Conservation (phyloP, 345 rosid species). For the Streptanthus diversifolius region DNA sequence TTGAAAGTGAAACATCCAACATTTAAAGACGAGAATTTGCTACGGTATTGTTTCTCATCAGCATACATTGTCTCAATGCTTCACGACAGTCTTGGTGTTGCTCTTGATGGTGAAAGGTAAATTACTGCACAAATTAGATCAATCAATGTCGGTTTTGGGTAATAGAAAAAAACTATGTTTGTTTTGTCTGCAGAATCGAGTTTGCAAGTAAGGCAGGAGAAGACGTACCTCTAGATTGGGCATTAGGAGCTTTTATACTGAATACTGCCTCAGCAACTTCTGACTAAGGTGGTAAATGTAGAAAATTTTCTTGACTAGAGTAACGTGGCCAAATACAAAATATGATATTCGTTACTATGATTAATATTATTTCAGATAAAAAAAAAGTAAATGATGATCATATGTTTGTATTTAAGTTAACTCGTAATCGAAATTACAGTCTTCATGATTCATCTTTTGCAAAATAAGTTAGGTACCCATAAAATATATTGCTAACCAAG, state of each 20-base stretch:
- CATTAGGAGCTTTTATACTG: constrained; percentile 85
- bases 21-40: constrained; percentile 56
- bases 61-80: constrained; percentile 86
- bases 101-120: constrained; percentile 62
- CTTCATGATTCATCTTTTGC: background rate
- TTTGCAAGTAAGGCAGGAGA: constrained; percentile 57
- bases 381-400: background rate
- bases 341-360: background rate
- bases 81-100: constrained; percentile 78
- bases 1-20: constrained; percentile 55
- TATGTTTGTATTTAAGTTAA: background rate
- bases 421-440: background rate
- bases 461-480: background rate
- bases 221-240: constrained; percentile 82
- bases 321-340: background rate
- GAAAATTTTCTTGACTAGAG: constrained; percentile 30
- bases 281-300: constrained; percentile 25
- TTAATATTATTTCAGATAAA: background rate
- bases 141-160: background rate
- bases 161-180: background rate
- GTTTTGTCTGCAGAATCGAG: constrained; percentile 44
- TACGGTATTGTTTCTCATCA: constrained; percentile 81
- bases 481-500: background rate
- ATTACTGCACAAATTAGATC: background rate
- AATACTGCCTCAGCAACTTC: constrained; percentile 36